Evolutionary conservation across 192 early-diverging fungal species (phyloP).

Genomic region (Podila minutissima): DNA sequence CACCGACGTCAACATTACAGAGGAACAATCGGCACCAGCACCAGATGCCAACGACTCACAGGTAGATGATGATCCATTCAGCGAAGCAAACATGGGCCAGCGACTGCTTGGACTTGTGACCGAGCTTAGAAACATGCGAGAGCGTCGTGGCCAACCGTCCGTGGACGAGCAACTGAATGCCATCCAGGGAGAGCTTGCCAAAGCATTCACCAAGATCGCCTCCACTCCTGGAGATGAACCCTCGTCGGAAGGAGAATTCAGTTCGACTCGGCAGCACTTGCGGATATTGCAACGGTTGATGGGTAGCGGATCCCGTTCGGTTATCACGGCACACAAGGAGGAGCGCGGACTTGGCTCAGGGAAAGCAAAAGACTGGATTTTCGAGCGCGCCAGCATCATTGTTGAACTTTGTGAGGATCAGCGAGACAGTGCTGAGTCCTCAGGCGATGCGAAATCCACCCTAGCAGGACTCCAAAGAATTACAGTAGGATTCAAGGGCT

Average conservation of each 20-base stretch:
- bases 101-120: conserved; percentile 17
- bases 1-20: background rate
- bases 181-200: conserved; percentile 23
- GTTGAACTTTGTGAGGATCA: conserved; percentile 17
- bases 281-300: conserved; percentile 20
- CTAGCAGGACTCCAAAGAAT: conserved; percentile 20
- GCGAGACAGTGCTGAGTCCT: background rate
- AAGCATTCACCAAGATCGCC: background rate
- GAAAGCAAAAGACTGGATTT: conserved; percentile 55
- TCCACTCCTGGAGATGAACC: background rate
- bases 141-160: background rate
- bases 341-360: conserved; percentile 56
- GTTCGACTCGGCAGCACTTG: conserved; percentile 14
- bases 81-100: background rate
- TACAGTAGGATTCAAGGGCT: conserved; percentile 2
- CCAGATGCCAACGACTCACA: background rate
- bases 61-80: background rate
- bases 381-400: conserved; percentile 32
- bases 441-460: conserved; percentile 5
- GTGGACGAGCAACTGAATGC: conserved; percentile 23
- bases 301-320: conserved; percentile 14
- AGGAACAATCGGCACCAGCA: background rate
- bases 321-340: conserved; percentile 15
- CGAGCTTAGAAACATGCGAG: conserved; percentile 25
- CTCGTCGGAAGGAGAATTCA: background rate